phyloP scores from a whole-genome alignment of 2,329 filamentous ascomycete species.

The Chaetomium sp. region DNA sequence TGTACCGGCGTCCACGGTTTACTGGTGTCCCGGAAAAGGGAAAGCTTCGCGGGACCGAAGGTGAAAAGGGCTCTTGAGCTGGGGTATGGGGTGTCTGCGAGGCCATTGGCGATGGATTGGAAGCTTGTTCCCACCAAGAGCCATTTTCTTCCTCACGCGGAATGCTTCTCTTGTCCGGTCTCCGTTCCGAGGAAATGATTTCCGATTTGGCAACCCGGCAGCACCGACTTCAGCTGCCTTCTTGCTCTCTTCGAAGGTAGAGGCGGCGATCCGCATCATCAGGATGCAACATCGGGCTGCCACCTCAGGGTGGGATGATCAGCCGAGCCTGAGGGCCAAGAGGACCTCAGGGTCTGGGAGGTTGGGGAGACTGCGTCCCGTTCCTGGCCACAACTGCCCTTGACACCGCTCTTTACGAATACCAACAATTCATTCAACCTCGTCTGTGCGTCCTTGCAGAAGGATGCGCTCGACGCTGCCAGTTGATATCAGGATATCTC shows the following conservation, averaged over 20 bases:
- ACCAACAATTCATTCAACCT: too few relatives aligned
- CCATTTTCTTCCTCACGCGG: too few relatives aligned
- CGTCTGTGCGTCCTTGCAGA: too few relatives aligned
- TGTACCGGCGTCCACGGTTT: too few relatives aligned
- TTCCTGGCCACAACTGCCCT: background rate
- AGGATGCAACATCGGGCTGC: constrained; percentile 9
- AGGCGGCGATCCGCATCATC: constrained; percentile 5
- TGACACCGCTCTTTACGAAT: background rate
- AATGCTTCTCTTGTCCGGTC: background rate
- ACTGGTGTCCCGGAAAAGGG: too few relatives aligned
- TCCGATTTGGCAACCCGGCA: background rate
- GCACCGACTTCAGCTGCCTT: background rate
- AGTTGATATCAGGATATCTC: too few relatives aligned
- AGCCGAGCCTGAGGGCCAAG: background rate
- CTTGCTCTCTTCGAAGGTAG: background rate
- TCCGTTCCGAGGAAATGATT: background rate
- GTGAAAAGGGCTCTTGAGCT: too few relatives aligned
- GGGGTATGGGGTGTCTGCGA: too few relatives aligned
- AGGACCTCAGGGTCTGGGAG: background rate
- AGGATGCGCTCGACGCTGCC: too few relatives aligned
- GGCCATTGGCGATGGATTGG: too few relatives aligned
- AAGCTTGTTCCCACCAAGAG: too few relatives aligned
- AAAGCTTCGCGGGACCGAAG: too few relatives aligned
- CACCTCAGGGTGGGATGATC: constrained; percentile 10
- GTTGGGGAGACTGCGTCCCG: background rate